These are phyloP conservation scores for Magnusiomyces suaveolens DNA, from an alignment of 1,139 yeast species.

Conservation along the genomic window DNA sequence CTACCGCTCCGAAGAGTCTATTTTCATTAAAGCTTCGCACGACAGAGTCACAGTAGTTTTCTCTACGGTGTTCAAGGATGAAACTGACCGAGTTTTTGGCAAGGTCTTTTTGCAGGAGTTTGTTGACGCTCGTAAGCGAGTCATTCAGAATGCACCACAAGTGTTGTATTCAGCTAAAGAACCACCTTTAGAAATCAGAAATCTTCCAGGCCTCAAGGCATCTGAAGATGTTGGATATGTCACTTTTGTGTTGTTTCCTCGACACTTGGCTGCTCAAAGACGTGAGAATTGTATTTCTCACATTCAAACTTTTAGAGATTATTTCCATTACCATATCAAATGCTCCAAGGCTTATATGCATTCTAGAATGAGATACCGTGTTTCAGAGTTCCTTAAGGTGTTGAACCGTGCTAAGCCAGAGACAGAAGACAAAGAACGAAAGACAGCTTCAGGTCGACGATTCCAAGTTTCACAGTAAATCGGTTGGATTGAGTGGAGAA, in stretches of 20 bases:
- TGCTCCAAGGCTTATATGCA: slow-evolving; percentile 98
- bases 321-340: slow-evolving; percentile 96
- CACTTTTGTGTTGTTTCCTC: slow-evolving; percentile 47
- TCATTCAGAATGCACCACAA: slow-evolving; percentile 97
- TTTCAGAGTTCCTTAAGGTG: slow-evolving; percentile 85
- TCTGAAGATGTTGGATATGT: slow-evolving; percentile 36
- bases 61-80: slow-evolving; percentile 90
- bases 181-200: slow-evolving; percentile 82
- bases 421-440: slow-evolving; percentile 69
- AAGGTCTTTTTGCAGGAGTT: slow-evolving; percentile 94
- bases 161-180: slow-evolving; percentile 82
- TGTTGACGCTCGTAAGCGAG: slow-evolving; percentile 92
- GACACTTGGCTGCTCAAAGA: slow-evolving; percentile 65
- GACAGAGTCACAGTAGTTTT: slow-evolving; percentile 96
- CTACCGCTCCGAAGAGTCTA: slow-evolving; percentile 89
- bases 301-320: slow-evolving; percentile 85
- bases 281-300: slow-evolving; percentile 80
- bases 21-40: slow-evolving; percentile 82
- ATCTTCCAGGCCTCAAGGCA: slow-evolving; percentile 28
- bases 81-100: slow-evolving; percentile 91
- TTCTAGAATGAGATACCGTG: slow-evolving; percentile 95
- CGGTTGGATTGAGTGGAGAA: not conserved
- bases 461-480: slow-evolving; percentile 35
- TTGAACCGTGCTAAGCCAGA: slow-evolving; percentile 96
- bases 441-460: slow-evolving; percentile 77